phyloP scores from a whole-genome alignment of 192 early-diverging fungal species.

The Phlyctochytrium planicorne region DNA sequence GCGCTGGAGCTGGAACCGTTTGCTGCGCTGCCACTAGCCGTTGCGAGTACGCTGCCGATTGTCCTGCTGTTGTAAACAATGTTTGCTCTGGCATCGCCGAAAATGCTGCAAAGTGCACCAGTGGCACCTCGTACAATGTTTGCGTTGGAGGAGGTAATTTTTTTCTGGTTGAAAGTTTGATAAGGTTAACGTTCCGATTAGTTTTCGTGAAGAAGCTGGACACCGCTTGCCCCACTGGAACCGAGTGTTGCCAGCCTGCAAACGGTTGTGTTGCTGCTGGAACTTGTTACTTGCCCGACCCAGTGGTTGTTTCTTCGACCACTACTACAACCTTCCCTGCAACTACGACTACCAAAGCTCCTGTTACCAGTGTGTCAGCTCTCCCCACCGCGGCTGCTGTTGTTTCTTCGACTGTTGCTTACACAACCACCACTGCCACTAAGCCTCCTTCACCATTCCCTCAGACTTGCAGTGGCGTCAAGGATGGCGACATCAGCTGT shows the following conservation, averaged over 20 bases:
- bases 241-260: background rate
- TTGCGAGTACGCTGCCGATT: slow-evolving; percentile 8
- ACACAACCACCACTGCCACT: background rate
- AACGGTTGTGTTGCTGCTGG: slow-evolving; percentile 3
- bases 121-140: background rate
- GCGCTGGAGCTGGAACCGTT: background rate
- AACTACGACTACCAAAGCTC: background rate
- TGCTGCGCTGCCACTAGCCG: background rate
- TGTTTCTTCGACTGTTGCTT: background rate
- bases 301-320: background rate
- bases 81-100: slow-evolving; percentile 1
- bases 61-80: background rate
- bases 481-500: background rate
- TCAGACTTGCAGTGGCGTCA: background rate
- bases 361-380: too few relatives aligned
- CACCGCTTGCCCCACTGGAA: background rate
- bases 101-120: background rate
- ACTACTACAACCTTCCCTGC: background rate
- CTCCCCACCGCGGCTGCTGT: background rate
- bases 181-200: too few relatives aligned
- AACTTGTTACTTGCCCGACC: background rate
- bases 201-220: background rate
- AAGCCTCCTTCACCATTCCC: background rate
- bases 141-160: background rate
- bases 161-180: too few relatives aligned